Percentiles rank a stretch among this genome's conserved stretches.
phyloP scores from a whole-genome alignment of 768 basidiomycete species.

The Macrolepiota fuliginosa region DNA sequence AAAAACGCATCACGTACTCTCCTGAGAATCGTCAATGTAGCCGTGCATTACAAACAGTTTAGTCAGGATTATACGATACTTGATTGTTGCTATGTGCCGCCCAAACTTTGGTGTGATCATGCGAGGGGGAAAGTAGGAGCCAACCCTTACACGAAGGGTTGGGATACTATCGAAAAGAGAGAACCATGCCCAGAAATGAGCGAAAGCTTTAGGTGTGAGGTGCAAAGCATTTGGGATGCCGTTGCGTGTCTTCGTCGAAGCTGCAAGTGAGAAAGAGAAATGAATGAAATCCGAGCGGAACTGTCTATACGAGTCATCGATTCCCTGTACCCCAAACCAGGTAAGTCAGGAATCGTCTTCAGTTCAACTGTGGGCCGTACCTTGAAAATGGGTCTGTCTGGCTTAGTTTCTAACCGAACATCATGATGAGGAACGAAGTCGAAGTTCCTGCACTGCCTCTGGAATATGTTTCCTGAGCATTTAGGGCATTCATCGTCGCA shows the following conservation, averaged over 20 bases:
- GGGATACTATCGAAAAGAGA: constrained; percentile 74
- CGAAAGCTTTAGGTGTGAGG: constrained; percentile 78
- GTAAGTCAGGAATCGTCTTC: neutral
- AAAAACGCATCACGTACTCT: constrained; percentile 36
- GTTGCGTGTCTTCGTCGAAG: constrained; percentile 44
- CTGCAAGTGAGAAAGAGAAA: constrained; percentile 80
- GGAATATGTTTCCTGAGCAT: constrained; percentile 61
- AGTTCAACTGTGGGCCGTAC: constrained; percentile 28
- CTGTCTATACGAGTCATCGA: constrained; percentile 74
- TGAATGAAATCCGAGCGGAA: constrained; percentile 96
- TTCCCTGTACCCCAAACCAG: constrained; percentile 27
- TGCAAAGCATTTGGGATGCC: constrained; percentile 45
- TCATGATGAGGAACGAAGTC: constrained; percentile 79
- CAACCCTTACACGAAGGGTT: constrained; percentile 85
- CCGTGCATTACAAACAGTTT: constrained; percentile 82
- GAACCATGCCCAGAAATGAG: constrained; percentile 95
- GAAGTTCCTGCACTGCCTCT: constrained; percentile 79
- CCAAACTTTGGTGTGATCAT: constrained; percentile 84
- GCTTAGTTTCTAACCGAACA: constrained; percentile 60
- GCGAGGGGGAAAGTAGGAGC: constrained; percentile 72
- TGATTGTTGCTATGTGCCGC: constrained; percentile 85
- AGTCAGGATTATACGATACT: constrained; percentile 81
- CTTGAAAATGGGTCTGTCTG: constrained; percentile 37
- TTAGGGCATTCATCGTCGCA: constrained; percentile 67
- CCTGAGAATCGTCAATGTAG: constrained; percentile 77